phyloP scores from a whole-genome alignment of 2,329 filamentous ascomycete species.

The Lachnellula subtilissima region DNA sequence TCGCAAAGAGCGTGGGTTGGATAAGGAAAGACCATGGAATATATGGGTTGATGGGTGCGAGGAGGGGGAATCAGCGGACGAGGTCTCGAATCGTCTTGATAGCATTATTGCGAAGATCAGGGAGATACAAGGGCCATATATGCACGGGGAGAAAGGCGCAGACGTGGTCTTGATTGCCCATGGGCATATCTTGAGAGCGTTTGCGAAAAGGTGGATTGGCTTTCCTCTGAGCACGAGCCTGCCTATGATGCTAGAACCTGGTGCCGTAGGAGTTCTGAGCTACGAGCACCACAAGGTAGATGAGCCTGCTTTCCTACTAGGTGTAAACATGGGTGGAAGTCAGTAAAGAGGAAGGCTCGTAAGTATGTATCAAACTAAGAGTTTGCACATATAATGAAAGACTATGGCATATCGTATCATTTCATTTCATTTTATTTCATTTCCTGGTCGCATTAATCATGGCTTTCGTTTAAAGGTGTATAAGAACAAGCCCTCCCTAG shows the following conservation, averaged over 20 bases:
- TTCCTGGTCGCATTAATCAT: constrained; percentile 5
- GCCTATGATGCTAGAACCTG: constrained; percentile 36
- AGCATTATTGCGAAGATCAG: constrained; percentile 44
- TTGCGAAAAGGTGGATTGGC: constrained; percentile 51
- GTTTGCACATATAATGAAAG: too few species aligned
- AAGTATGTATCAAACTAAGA: too few species aligned
- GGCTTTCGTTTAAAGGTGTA: constrained; percentile 49
- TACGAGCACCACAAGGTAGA: constrained; percentile 35
- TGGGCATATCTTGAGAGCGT: constrained; percentile 48
- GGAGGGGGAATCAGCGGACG: constrained; percentile 42
- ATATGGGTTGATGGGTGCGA: constrained; percentile 50
- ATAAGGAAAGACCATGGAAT: constrained; percentile 42
- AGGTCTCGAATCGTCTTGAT: constrained; percentile 46
- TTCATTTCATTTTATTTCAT: not conserved
- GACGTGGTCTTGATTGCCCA: constrained; percentile 46
- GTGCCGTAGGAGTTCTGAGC: constrained; percentile 35
- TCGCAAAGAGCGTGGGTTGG: constrained; percentile 38
- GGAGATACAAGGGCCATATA: constrained; percentile 42
- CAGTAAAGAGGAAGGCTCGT: not conserved
- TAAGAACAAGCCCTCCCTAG: constrained; percentile 55
- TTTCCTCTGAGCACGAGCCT: constrained; percentile 34
- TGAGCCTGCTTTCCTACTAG: constrained; percentile 34
- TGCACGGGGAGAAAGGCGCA: constrained; percentile 37
- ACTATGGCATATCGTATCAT: not conserved
- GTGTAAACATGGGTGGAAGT: constrained; percentile 30